Percentiles rank a stretch among this genome's conserved stretches.
Conservation (phyloP, 805 yeast genomes). For the Pichia gijzeniarum region DNA sequence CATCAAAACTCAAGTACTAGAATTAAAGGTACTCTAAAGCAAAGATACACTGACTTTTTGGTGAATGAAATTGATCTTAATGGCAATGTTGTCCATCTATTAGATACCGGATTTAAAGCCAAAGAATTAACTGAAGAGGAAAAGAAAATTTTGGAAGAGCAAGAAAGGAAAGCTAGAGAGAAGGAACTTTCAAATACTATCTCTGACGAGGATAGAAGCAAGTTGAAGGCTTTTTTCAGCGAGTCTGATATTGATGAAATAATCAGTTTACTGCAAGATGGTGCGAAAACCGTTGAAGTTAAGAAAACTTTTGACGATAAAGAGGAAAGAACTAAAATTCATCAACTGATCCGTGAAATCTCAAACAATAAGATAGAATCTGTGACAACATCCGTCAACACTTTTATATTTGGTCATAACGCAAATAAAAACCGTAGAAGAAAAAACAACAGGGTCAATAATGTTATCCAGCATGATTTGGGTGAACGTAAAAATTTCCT, state of each 20-base stretch:
- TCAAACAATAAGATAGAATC: constrained; percentile 75
- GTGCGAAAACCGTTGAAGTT: constrained; percentile 45
- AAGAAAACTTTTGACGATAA: constrained; percentile 56
- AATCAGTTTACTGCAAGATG: constrained; percentile 43
- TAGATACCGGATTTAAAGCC: constrained; percentile 63
- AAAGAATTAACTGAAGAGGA: constrained; percentile 36
- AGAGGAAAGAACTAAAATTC: constrained; percentile 67
- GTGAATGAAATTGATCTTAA: constrained; percentile 77
- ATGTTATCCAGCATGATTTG: constrained; percentile 52
- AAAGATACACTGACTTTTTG: constrained; percentile 85
- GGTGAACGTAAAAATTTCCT: constrained; percentile 66
- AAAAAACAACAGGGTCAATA: constrained; percentile 35
- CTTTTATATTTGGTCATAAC: constrained; percentile 55
- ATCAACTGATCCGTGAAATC: constrained; percentile 65
- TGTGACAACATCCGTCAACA: constrained; percentile 61
- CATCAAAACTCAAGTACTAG: constrained; percentile 40
- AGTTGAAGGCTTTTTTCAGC: constrained; percentile 51
- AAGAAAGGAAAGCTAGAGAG: constrained; percentile 39
- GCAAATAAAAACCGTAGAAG: constrained; percentile 36
- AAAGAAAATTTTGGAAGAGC: constrained; percentile 29
- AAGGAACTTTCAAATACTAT: constrained; percentile 33
- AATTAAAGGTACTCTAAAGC: constrained; percentile 75
- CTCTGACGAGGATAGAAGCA: constrained; percentile 38
- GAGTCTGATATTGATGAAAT: constrained; percentile 52
- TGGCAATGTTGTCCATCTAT: constrained; percentile 68